Conservation (phyloP, 139 green algal genomes). For the Haematococcus sp. region DNA sequence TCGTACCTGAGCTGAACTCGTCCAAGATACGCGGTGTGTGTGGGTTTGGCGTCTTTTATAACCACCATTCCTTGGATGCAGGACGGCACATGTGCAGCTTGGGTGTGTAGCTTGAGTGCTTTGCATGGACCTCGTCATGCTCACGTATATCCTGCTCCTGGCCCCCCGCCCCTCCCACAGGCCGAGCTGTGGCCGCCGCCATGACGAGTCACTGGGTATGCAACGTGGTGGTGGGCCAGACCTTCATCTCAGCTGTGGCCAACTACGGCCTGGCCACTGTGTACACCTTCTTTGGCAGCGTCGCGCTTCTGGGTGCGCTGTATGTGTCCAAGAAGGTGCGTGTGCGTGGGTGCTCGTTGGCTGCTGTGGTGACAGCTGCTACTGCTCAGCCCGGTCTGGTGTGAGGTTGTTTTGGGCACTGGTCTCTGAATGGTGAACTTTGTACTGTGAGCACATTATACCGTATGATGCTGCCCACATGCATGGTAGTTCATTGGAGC, state of each 20-base stretch:
- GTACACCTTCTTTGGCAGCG: slow-evolving; percentile 48
- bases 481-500: too few species aligned
- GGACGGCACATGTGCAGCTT: too few species aligned
- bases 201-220: slow-evolving; percentile 62
- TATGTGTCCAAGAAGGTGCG: slow-evolving; percentile 38
- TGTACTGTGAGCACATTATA: too few species aligned
- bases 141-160: too few species aligned
- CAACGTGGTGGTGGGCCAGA: slow-evolving; percentile 59
- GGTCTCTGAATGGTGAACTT: too few species aligned
- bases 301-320: slow-evolving; percentile 35
- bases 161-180: too few species aligned
- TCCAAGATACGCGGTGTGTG: slow-evolving; percentile 73
- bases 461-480: neutral
- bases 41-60: neutral
- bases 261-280: slow-evolving; percentile 24
- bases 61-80: too few species aligned
- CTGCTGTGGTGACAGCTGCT: too few species aligned
- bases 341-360: neutral
- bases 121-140: too few species aligned
- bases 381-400: too few species aligned
- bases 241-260: slow-evolving; percentile 46
- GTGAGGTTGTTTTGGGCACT: too few species aligned
- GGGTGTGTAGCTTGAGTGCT: too few species aligned
- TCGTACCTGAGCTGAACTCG: slow-evolving; percentile 89
- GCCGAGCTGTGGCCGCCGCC: slow-evolving; percentile 49